These are phyloP conservation scores for Neurospora sp. DNA, from an alignment of 495 filamentous ascomycete genomes.

Conservation along the genomic window DNA sequence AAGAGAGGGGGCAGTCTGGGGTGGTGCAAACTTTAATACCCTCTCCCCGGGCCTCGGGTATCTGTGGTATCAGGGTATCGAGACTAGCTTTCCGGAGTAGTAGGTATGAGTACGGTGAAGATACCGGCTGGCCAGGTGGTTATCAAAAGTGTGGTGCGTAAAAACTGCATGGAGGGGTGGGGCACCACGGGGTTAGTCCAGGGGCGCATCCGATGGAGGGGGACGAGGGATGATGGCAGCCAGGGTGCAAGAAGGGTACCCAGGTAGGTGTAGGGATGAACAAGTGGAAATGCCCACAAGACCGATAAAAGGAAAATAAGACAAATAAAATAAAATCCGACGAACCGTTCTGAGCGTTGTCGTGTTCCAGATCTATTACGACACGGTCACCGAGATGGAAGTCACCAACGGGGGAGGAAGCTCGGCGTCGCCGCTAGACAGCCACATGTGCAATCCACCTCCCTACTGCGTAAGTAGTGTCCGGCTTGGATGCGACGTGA, in stretches of 20 bases:
- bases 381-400: not conserved
- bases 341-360: not conserved
- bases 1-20: not conserved
- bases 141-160: not conserved
- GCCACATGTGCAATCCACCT: not conserved
- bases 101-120: not conserved
- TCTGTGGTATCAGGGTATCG: not conserved
- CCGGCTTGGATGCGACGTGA: not conserved
- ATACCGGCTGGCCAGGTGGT: not conserved
- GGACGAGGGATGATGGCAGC: not conserved
- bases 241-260: not conserved
- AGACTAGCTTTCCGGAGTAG: not conserved
- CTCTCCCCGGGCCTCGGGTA: not conserved
- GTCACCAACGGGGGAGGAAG: not conserved
- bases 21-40: not conserved
- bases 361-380: not conserved
- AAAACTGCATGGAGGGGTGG: not conserved
- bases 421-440: not conserved
- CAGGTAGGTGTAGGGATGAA: not conserved
- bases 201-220: not conserved
- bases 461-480: not conserved
- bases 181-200: not conserved
- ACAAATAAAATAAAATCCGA: not conserved
- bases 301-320: not conserved
- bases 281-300: not conserved